Conservation (phyloP, 1,284 basidiomycete genomes). For the Ustilago xerochloae region DNA sequence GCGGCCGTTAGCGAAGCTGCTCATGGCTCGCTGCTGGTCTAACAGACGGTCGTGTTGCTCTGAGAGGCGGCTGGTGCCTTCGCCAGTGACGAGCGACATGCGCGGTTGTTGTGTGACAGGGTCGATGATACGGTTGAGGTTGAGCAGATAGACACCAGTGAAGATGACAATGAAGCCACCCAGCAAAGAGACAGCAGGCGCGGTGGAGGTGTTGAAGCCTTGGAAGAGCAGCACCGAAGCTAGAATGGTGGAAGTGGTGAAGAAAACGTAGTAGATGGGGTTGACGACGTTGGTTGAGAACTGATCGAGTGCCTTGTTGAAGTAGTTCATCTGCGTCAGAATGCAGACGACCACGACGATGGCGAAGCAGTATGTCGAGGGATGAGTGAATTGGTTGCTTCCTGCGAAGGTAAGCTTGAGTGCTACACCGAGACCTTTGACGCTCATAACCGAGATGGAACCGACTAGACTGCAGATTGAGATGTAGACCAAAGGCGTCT, state of each 20-base stretch:
- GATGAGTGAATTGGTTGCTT: conserved; percentile 94
- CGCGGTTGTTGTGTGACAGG: conserved; percentile 60
- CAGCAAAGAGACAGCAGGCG: conserved; percentile 69
- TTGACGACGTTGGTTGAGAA: conserved; percentile 99
- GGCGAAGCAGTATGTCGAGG: conserved; percentile 93
- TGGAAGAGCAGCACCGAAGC: conserved; percentile 96
- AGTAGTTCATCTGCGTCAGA: conserved; percentile 97
- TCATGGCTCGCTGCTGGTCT: conserved; percentile 47
- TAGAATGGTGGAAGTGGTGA: conserved; percentile 93
- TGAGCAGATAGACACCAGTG: conserved; percentile 66
- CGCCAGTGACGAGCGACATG: conserved; percentile 62
- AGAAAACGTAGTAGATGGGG: conserved; percentile 98
- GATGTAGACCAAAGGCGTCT: conserved; percentile 90
- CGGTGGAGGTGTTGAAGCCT: conserved; percentile 90
- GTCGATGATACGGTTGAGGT: conserved; percentile 63
- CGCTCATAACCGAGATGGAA: conserved; percentile 85
- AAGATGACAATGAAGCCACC: conserved; percentile 68
- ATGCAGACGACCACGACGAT: conserved; percentile 87
- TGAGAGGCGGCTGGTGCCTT: conserved; percentile 53
- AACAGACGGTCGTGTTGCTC: conserved; percentile 59
- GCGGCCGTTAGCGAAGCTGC: conserved; percentile 41
- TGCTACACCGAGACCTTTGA: conserved; percentile 96
- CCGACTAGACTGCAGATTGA: conserved; percentile 92
- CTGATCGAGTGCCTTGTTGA: conserved; percentile 96
- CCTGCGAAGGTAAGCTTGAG: conserved; percentile 93